phyloP scores from a whole-genome alignment of 1,139 yeast genomes.

The Taphrina betulina region DNA sequence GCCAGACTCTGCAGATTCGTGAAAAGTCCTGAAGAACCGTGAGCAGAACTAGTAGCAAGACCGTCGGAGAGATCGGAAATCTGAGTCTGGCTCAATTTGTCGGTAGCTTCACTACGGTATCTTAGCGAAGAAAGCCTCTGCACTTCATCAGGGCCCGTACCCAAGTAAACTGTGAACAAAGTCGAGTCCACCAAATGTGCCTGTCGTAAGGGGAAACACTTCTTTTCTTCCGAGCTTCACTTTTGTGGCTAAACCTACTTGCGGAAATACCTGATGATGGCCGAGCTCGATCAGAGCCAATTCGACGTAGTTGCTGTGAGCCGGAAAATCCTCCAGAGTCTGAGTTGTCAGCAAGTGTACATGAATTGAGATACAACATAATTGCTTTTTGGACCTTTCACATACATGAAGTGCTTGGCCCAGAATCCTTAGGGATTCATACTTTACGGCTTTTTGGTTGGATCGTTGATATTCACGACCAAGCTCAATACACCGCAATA shows the following conservation, averaged over 20 bases:
- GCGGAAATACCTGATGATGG: constrained; percentile 40
- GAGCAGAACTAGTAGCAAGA: constrained; percentile 31
- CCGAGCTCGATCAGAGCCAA: constrained; percentile 40
- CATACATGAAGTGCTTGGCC: constrained; percentile 40
- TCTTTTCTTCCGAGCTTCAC: constrained; percentile 39
- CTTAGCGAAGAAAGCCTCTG: too few species aligned
- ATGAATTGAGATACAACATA: background rate
- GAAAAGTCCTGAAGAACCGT: constrained; percentile 24
- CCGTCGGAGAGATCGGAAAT: constrained; percentile 37
- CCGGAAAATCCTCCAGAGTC: constrained; percentile 41
- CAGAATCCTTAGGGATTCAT: constrained; percentile 40
- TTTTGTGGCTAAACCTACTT: constrained; percentile 39
- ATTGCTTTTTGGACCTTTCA: background rate
- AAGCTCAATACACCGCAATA: constrained; percentile 39
- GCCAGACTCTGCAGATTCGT: constrained; percentile 13
- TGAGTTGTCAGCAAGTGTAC: constrained; percentile 18
- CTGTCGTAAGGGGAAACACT: constrained; percentile 41
- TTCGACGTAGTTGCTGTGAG: constrained; percentile 40
- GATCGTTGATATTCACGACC: constrained; percentile 37
- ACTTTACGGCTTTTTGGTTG: constrained; percentile 33
- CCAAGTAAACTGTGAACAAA: constrained; percentile 39
- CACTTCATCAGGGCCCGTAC: background rate
- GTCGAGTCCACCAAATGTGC: constrained; percentile 41
- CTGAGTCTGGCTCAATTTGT: constrained; percentile 40
- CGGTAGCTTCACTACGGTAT: constrained; percentile 42